Base-by-base conservation (phyloP, 2,329 filamentous ascomycete species). In the Periconia macrospinosa region DNA sequence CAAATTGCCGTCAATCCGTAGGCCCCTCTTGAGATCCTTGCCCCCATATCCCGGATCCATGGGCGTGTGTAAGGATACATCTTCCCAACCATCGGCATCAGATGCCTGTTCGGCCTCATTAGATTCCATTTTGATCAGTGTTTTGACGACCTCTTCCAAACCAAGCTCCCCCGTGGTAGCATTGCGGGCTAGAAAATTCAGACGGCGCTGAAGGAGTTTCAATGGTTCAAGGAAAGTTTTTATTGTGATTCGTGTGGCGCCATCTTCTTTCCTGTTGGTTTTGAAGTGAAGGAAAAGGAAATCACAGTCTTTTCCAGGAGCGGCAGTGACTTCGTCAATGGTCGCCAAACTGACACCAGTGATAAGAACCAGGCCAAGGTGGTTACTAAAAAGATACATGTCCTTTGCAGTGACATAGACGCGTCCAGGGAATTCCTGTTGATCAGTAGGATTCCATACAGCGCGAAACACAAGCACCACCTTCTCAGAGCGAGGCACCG, bases 321-420 rank as follows among this genome's bases (percentile, higher is more conserved):
- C 91, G 37, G 90, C 90, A 20, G 91, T 97, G 41, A 97, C 91
- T 73, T 97, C 94, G 9, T 86, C 86, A 52, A 99, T 91, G 18
- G 83, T 86, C 50, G 87, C 83, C 53, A 99, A 80, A 50, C 83
- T 86, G 47, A 95, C 85, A 15, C 85, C 85, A 47, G 92, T 93
- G 1, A 93, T 90, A 35, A 96, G 81, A 1, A 97, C 89, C 6
- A 99, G 82, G 6, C 94, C 94, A 71, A 97, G 86, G 68, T 97
- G 90, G 67, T 97, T 90, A 64, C 92, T 95, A 75, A 97, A 99
- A 69, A 99, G 97, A 73, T 96, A 97, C 71, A 99, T 86, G 59
- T 92, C 89, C 57, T 88, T 86, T 0, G 88, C 82, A 0, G 93
- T 97, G 55, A 96, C 87, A 71, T 95, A 99, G 20, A 96, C 86